These are phyloP conservation scores for Exophiala aquamarina DNA, from an alignment of 2,329 filamentous ascomycete genomes.

Conservation along the genomic window DNA sequence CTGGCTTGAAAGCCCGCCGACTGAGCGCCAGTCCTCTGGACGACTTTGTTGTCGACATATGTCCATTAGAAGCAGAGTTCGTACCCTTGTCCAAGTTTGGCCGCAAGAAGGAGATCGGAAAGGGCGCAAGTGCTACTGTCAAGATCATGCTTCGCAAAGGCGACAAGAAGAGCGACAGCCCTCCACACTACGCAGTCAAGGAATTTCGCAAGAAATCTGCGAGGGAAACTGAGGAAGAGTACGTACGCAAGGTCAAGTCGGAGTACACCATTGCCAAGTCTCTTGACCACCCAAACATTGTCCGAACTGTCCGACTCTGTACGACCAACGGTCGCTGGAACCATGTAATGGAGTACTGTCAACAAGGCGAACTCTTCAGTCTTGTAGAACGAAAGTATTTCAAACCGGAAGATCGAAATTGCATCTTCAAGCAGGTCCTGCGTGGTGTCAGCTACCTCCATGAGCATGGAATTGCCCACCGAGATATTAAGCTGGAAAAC, in stretches of 20 bases:
- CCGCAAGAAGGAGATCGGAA: slow-evolving; percentile 72
- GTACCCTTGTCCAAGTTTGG: slow-evolving; percentile 70
- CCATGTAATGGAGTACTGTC: slow-evolving; percentile 91
- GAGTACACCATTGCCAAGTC: slow-evolving; percentile 87
- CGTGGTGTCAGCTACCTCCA: slow-evolving; percentile 82
- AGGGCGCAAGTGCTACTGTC: slow-evolving; percentile 80
- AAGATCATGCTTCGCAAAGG: slow-evolving; percentile 75
- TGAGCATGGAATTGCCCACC: slow-evolving; percentile 79
- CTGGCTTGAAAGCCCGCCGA: slow-evolving; percentile 74
- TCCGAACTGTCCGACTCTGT: slow-evolving; percentile 76
- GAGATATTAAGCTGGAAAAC: slow-evolving; percentile 89
- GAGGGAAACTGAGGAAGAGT: slow-evolving; percentile 70
- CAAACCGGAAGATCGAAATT: slow-evolving; percentile 67
- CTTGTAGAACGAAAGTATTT: slow-evolving; percentile 73
- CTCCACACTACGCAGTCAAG: slow-evolving; percentile 73
- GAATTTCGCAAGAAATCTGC: slow-evolving; percentile 75
- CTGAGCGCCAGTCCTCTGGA: slow-evolving; percentile 73
- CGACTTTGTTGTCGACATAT: slow-evolving; percentile 70
- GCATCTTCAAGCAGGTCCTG: slow-evolving; percentile 85
- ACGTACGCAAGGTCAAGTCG: slow-evolving; percentile 86
- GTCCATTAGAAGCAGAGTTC: slow-evolving; percentile 68
- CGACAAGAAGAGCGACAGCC: slow-evolving; percentile 51
- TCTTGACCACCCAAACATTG: slow-evolving; percentile 81
- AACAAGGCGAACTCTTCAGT: slow-evolving; percentile 75
- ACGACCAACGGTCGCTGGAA: slow-evolving; percentile 75